Evolutionary conservation across 2,329 filamentous ascomycete genomes (phyloP), one percentile per base, ranked within the genome.

Genomic region (Clonostachys rosea): DNA sequence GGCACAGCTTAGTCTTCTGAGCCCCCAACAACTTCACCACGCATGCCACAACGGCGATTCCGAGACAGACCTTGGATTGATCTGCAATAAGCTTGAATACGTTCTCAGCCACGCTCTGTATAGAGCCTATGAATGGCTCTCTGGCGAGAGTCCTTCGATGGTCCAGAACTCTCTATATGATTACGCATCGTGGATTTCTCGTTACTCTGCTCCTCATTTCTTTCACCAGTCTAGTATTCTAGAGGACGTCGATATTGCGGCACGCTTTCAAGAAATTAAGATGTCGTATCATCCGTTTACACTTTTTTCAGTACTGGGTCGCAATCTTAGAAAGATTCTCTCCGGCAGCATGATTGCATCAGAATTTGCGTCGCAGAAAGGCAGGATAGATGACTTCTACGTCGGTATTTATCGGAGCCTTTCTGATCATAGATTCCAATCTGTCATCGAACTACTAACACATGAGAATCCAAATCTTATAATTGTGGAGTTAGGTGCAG

Each of bases 31-130:
- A 18, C 44, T 46, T 3, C 20, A 41, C 7, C 40, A 42, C 2
- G 44, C 49, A 2, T 66, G 60, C 43, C 43, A 52, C 13, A 54
- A 51, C 8, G 44, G 58, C 34, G 46, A 40, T 1, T 54, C 16
- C 16, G 16, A 16, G 16, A 16, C 16, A 16, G 16, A 16, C 16
- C 16, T 16, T 16, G 16, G 16, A 16, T 16, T 16, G 16, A 16
- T 16, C 16, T 16, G 16, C 16, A 2, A 16, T 16, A 16, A 16
- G 16, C 16, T 16, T 16, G 16, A 16, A 16, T 16, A 16, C 16
- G 16, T 16, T 16, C 16, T 16, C 16, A 16, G 16, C 16, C 16
- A 16, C 16, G 16, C 16, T 16, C 16, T 16, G 16, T 16, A 16
- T 16, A 16, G 16, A 16, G 16, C 16, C 16, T 16, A 16, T 16